Percentiles rank a stretch among this genome's conserved stretches.
Evolutionary conservation across 371 early-diverging fungal species (phyloP).

Genomic region (Synchytrium microbalum): DNA sequence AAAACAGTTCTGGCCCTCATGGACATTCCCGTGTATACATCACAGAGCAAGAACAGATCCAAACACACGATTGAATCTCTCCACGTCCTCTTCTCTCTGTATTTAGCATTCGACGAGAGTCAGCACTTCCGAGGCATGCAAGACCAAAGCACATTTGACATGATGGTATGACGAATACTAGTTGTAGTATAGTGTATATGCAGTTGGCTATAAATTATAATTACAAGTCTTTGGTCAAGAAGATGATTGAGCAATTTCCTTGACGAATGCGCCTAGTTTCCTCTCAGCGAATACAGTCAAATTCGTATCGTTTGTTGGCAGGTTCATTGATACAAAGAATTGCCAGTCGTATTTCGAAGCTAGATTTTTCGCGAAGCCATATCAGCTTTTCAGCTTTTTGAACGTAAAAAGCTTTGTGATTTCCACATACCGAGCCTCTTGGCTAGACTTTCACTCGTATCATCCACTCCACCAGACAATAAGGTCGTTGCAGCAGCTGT

Average conservation of each 20-base stretch:
- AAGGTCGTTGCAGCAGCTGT: neutral
- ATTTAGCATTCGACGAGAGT: slow-evolving; percentile 41
- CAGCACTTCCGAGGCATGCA: slow-evolving; percentile 41
- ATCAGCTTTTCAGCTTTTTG: no score
- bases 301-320: neutral
- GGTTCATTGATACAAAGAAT: neutral
- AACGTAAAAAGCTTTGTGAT: no score
- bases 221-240: no score
- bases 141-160: no score
- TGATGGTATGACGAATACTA: no score
- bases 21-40: slow-evolving; percentile 33
- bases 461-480: neutral
- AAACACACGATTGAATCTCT: slow-evolving; percentile 31
- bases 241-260: no score
- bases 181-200: no score
- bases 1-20: slow-evolving; percentile 28
- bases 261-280: neutral
- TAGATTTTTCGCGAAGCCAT: neutral
- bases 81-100: slow-evolving; percentile 40
- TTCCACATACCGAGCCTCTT: neutral
- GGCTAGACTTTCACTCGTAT: neutral
- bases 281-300: neutral
- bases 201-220: no score
- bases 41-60: slow-evolving; percentile 3
- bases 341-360: neutral